Percentiles rank a stretch among this genome's conserved stretches.
Conservation (phyloP, 2,329 filamentous ascomycete genomes). For the Lomentospora prolificans region DNA sequence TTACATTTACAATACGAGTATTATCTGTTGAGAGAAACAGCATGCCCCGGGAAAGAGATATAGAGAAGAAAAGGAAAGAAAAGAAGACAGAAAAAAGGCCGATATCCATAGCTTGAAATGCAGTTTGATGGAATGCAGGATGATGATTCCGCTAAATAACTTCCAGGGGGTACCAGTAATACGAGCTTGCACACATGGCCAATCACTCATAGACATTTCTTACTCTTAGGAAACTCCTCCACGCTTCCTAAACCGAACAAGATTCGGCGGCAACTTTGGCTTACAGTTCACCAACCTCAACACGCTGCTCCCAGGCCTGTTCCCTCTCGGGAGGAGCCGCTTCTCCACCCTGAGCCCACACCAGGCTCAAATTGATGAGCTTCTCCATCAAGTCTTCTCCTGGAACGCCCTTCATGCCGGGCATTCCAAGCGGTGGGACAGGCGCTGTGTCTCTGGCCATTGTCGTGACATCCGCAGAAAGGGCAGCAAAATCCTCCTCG, state of each 20-base stretch:
- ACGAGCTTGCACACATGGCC: too few species aligned
- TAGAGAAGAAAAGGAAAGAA: background rate
- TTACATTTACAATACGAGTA: too few species aligned
- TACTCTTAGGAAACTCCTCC: too few species aligned
- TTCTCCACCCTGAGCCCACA: background rate
- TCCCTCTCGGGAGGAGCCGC: too few species aligned
- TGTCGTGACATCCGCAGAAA: background rate
- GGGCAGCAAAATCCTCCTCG: conserved; percentile 4
- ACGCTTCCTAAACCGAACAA: too few species aligned
- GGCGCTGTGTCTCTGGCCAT: background rate
- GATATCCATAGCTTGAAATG: too few species aligned
- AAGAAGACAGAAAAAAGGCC: background rate
- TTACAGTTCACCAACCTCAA: background rate
- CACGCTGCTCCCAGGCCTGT: background rate
- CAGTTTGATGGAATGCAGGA: too few species aligned
- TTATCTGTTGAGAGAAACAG: too few species aligned
- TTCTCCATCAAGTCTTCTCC: background rate
- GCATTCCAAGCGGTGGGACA: background rate
- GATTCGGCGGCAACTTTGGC: background rate
- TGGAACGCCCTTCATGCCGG: background rate
- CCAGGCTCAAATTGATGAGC: background rate
- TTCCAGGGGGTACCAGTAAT: too few species aligned
- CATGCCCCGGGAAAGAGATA: too few species aligned
- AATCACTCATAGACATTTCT: too few species aligned
- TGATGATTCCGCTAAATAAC: too few species aligned